These are phyloP conservation scores for Annulohypoxylon stygium DNA, from an alignment of 495 filamentous ascomycete genomes.

Conservation along the genomic window DNA sequence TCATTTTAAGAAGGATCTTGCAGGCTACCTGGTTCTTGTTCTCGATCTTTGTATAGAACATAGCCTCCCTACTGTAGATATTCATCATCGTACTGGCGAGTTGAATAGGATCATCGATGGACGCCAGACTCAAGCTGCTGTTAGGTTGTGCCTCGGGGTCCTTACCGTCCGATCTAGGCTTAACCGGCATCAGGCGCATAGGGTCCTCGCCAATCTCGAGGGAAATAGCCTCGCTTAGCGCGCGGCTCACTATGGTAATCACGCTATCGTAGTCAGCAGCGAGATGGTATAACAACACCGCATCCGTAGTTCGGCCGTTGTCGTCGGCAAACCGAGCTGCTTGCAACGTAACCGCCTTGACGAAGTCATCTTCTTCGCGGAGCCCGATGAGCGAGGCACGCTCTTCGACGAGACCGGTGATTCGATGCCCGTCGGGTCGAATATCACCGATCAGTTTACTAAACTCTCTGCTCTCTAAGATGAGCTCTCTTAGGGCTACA, in stretches of 20 bases:
- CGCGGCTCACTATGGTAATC: conserved; percentile 85
- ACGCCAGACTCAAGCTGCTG: conserved; percentile 82
- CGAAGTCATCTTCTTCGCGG: conserved; percentile 81
- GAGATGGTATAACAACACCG: conserved; percentile 92
- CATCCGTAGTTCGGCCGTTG: conserved; percentile 90
- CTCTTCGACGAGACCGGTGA: conserved; percentile 88
- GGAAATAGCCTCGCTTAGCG: conserved; percentile 88
- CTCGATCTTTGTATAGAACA: conserved; percentile 78
- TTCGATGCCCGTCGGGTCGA: conserved; percentile 79
- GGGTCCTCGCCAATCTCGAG: conserved; percentile 83
- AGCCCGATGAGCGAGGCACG: conserved; percentile 87
- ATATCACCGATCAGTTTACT: conserved; percentile 94
- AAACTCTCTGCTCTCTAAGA: conserved; percentile 94
- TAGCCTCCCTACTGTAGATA: conserved; percentile 80
- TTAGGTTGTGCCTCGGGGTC: conserved; percentile 52
- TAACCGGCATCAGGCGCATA: conserved; percentile 81
- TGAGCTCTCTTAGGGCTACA: conserved; percentile 93
- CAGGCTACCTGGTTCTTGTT: conserved; percentile 76
- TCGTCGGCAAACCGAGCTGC: conserved; percentile 93
- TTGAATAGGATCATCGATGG: conserved; percentile 85
- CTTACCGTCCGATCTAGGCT: conserved; percentile 66
- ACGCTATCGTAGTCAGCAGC: conserved; percentile 95
- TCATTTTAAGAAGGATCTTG: conserved; percentile 79
- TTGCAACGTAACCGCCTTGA: conserved; percentile 87
- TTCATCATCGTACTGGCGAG: conserved; percentile 83